phyloP scores from a whole-genome alignment of 2,329 filamentous ascomycete species.

The Botryosphaeria dothidea region DNA sequence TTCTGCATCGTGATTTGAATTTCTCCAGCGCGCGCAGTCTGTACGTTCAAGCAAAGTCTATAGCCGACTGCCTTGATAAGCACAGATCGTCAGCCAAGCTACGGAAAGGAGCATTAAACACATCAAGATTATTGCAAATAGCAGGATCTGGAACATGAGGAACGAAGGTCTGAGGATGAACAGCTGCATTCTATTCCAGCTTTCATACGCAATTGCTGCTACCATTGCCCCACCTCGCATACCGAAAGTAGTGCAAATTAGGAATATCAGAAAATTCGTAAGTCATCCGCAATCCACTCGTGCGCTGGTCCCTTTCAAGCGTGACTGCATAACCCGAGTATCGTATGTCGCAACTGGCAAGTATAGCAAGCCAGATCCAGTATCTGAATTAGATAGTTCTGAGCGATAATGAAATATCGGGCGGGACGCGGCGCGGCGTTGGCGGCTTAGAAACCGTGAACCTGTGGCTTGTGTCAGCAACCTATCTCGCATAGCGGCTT shows the following conservation, averaged over 20 bases:
- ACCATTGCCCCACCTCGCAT: not conserved
- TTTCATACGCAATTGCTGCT: not conserved
- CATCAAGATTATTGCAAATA: not conserved
- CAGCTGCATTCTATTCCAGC: constrained; percentile 6
- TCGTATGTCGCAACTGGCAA: not conserved
- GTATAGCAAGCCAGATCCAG: not conserved
- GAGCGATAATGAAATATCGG: not conserved
- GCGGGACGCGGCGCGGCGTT: constrained; percentile 7
- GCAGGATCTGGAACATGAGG: not conserved
- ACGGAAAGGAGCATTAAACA: not conserved
- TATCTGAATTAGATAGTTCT: not conserved
- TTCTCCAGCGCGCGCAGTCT: not conserved
- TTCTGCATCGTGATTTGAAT: not conserved
- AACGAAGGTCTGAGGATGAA: not conserved
- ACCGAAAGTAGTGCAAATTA: constrained; percentile 8
- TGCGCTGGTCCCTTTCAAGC: not conserved
- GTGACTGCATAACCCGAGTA: not conserved
- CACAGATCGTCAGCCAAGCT: not conserved
- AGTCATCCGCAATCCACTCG: not conserved
- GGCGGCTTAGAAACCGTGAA: constrained; percentile 63
- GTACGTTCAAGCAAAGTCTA: not conserved
- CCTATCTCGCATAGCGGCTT: no score
- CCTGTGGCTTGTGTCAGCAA: constrained; percentile 34
- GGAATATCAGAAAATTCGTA: constrained; percentile 11
- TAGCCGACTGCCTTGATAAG: not conserved